Evolutionary conservation across 1,284 basidiomycete species (phyloP), one percentile per base, ranked within the genome.

Genomic region (Fomitopsis betulina): DNA sequence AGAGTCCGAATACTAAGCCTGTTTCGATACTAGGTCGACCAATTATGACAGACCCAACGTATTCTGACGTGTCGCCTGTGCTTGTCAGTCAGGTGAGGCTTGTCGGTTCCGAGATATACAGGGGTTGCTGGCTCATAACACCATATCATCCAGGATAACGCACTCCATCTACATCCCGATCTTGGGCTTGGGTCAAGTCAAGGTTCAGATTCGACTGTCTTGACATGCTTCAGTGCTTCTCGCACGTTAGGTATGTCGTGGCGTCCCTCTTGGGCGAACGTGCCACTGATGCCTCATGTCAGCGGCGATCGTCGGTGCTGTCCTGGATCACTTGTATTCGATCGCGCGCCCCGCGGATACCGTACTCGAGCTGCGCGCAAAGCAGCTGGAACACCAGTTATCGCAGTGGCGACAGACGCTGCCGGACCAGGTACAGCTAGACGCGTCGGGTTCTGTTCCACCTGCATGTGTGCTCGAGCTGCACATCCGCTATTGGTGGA

Each of bases 401-500:
- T 87, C 89, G 61, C 86, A 82, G 61, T 93, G 90, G 89, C 85
- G 84, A 65, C 72, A 88, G 37, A 81, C 84, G 13, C 76, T 93
- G 0, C 85, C 87, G 0, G 77, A 80, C 19, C 80, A 87, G 65
- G 71, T 93, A n/a, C 80, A 81, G 33, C 80, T 80, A 60, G 83
- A 86, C 53, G 71, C 79, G 35, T 75, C 75, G 45, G 23, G 39
- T 27, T 23, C 42, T 3, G 19, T 53, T 17, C 72, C 80, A 19
- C 72, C 79, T 0, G 84, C 86, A 4, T 84, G 89, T 64, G 74
- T 91, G 21, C 71, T 92, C 52, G 84, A 84, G 23, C 73, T 93
- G 38, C 91, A 93, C 65, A 85, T 91, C 80, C 84, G 89, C 65
- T 93, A 92, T 68, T 93, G 91, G 87, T 88, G 86, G 64, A 81